Evolutionary conservation across 495 filamentous ascomycete species (phyloP), one percentile per base, ranked within the genome.

Genomic region (Hypoxylon lienhwacheense): DNA sequence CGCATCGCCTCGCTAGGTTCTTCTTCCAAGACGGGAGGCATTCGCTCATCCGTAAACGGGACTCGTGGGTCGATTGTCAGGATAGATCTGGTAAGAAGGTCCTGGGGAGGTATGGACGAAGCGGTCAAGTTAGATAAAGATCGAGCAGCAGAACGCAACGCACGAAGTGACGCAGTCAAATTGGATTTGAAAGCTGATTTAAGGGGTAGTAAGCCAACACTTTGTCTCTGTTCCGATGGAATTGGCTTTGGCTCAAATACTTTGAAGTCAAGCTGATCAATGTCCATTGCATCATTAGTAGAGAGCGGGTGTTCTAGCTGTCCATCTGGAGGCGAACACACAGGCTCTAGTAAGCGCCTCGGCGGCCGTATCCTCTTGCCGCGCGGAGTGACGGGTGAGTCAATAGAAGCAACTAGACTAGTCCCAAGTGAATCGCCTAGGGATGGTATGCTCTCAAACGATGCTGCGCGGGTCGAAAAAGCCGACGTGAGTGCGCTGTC

Each of bases 121-220:
- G 85, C 77, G 47, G 78, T 81, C 53, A 96, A 84, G 53, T 76
- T 85, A 17, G 91, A 90, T 43, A 98, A 85, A 3, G 88, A 87
- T 51, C 82, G 85, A 14, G 91, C 91, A 0, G 91, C 92, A 8
- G 85, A 88, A 67, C 88, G 88, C 47, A 97, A 81, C 19, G 88
- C 90, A 24, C 88, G 83, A 42, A 98, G 71, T 0, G 93, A 98
- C 15, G 92, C 90, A 3, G 91, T 98, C 11, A 98, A 77, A 59
- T 97, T 97, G 2, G 93, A 98, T 61, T 90, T 95, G 73, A 97
- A 90, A 7, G 81, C 83, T 21, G 73, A 77, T 43, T 75, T 77
- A 20, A 77, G 67, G 11, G 70, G 75, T 37, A 61, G 62, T 37
- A 67, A 17, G 7, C 65, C 58, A 11, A 58, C 69, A 20, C 56